phyloP scores from a whole-genome alignment of 2,329 filamentous ascomycete species.

The Aureobasidium sp. region DNA sequence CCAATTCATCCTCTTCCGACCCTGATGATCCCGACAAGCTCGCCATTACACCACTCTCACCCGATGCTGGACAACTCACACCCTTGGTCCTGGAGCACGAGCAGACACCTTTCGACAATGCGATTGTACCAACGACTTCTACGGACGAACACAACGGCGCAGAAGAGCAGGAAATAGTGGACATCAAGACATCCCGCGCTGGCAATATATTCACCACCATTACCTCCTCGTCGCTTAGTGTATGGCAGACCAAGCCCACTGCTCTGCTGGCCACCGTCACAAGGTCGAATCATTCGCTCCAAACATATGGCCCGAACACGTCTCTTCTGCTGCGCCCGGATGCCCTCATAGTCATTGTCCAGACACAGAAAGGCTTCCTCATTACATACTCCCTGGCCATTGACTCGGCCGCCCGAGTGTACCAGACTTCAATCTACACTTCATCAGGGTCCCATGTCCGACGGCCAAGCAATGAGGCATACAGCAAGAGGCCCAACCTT shows the following conservation, averaged over 20 bases:
- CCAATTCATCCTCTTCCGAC: constrained; percentile 51
- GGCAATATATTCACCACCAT: constrained; percentile 84
- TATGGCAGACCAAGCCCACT: constrained; percentile 95
- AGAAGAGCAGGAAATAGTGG: constrained; percentile 50
- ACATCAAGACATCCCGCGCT: constrained; percentile 67
- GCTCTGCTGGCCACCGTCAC: constrained; percentile 79
- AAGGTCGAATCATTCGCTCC: constrained; percentile 71
- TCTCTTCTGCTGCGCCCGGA: constrained; percentile 83
- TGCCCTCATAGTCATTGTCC: constrained; percentile 83
- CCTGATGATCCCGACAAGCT: constrained; percentile 42
- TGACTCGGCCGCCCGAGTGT: constrained; percentile 75
- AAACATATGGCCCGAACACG: constrained; percentile 77
- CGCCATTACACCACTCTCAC: neutral
- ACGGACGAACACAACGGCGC: neutral
- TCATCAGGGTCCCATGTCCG: constrained; percentile 34
- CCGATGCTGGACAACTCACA: constrained; percentile 7
- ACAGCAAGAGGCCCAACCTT: constrained; percentile 22
- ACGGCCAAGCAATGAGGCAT: constrained; percentile 43
- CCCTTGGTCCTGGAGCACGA: constrained; percentile 9
- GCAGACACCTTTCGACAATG: neutral
- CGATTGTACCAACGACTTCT: neutral
- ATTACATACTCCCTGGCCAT: constrained; percentile 91
- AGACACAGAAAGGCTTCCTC: constrained; percentile 76
- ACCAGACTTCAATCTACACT: constrained; percentile 71
- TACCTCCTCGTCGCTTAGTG: constrained; percentile 74